Evolutionary conservation across 2,329 filamentous ascomycete genomes (phyloP).

Genomic region (Pochonia chlamydosporia): DNA sequence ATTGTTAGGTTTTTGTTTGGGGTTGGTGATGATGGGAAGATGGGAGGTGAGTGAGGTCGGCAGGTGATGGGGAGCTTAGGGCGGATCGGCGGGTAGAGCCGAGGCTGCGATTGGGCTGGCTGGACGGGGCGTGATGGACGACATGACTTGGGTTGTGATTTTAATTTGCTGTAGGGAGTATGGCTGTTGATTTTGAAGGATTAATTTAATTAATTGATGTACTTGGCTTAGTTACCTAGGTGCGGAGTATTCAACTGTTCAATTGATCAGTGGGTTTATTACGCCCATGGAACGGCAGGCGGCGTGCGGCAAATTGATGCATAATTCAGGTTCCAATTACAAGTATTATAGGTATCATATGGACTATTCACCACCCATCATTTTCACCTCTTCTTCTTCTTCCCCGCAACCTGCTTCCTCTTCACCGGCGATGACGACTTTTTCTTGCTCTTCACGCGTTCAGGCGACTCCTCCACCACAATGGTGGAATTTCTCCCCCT

Average conservation of each 20-base stretch:
- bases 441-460: slow-evolving; percentile 32
- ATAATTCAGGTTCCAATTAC: slow-evolving; percentile 2
- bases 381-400: slow-evolving; percentile 29
- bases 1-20: slow-evolving; percentile 3
- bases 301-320: not conserved
- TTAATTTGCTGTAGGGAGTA: too few relatives aligned
- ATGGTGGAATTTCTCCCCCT: slow-evolving; percentile 30
- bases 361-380: slow-evolving; percentile 3
- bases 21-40: too few relatives aligned
- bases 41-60: too few relatives aligned
- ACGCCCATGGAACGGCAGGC: too few relatives aligned
- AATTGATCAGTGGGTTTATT: too few relatives aligned
- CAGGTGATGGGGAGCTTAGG: not conserved
- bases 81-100: slow-evolving; percentile 20
- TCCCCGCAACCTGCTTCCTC: slow-evolving; percentile 28
- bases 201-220: too few relatives aligned
- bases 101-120: slow-evolving; percentile 14
- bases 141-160: too few relatives aligned
- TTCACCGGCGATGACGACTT: slow-evolving; percentile 36
- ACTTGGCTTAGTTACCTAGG: too few relatives aligned
- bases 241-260: too few relatives aligned
- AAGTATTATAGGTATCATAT: slow-evolving; percentile 3
- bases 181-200: too few relatives aligned
- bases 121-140: too few relatives aligned
- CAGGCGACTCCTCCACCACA: slow-evolving; percentile 30